These are phyloP conservation scores for Penicillium longicatenatum DNA, from an alignment of 495 filamentous ascomycete species.

Conservation along the genomic window DNA sequence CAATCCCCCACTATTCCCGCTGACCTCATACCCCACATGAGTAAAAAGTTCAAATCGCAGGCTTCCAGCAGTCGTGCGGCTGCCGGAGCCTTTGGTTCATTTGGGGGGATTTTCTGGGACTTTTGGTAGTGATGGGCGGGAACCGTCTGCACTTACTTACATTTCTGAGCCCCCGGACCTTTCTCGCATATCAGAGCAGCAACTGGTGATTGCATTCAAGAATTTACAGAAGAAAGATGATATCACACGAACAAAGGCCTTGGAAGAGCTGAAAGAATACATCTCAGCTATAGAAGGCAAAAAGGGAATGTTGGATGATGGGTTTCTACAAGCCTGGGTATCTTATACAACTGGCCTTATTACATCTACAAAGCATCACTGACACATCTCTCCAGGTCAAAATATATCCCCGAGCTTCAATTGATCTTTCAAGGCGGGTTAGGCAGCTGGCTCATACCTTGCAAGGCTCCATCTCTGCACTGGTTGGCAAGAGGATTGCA, in stretches of 20 bases:
- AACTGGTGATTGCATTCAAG: conserved; percentile 85
- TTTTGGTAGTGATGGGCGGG: conserved; percentile 49
- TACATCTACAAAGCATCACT: conserved; percentile 20
- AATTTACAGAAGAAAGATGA: conserved; percentile 90
- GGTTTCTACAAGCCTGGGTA: conserved; percentile 86
- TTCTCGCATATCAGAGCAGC: conserved; percentile 71
- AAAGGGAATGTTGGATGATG: conserved; percentile 66
- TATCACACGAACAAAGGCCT: conserved; percentile 87
- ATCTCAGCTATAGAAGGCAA: conserved; percentile 50
- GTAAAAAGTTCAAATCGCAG: conserved; percentile 70
- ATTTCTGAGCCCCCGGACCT: conserved; percentile 84
- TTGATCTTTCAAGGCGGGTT: conserved; percentile 84
- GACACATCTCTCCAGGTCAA: conserved; percentile 59
- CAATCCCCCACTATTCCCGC: conserved; percentile 31
- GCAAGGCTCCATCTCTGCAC: conserved; percentile 70
- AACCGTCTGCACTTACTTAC: conserved; percentile 72
- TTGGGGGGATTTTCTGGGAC: conserved; percentile 44
- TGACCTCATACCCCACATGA: conserved; percentile 56
- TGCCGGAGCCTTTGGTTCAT: conserved; percentile 48
- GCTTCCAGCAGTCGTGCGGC: conserved; percentile 71
- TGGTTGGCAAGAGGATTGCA: conserved; percentile 77
- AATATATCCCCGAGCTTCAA: conserved; percentile 82
- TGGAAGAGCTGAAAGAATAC: conserved; percentile 78
- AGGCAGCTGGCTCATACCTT: conserved; percentile 79
- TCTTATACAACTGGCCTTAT: conserved; percentile 34